Evolutionary conservation across 2,329 filamentous ascomycete species (phyloP), one percentile per base, ranked within the genome.

Genomic region (Neurospora sp.): DNA sequence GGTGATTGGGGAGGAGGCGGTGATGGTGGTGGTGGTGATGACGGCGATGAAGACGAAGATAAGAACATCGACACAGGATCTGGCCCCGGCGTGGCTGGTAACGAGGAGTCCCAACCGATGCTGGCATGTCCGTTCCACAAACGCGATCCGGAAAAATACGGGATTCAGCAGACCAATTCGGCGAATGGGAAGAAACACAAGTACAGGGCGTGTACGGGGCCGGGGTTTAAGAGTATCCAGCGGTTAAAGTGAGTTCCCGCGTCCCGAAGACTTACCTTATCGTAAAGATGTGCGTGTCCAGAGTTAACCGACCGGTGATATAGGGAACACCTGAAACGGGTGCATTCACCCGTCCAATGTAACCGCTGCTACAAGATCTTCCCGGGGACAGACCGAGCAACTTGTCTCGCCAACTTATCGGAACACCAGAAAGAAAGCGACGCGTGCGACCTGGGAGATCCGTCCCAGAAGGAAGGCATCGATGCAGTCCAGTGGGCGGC

Each of bases 81-180:
- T n/a, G 66, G 68, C 11, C 71, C 69, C n/a, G 41, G 52, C 28
- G 52, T 62, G 52, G 23, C 67, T 12, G 40, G 41, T 8, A 69
- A 69, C 12, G 66, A 65, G 2, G 67, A 69, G 12, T 62, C 66
- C 5, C 39, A 68, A 28, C 71, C 68, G 2, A 66, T 74, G 17
- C 69, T 77, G 3, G 76, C 76, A 0, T 77, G 76, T 41, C 76
- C 75, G 1, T 77, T 77, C 40, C 74, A 77, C 73, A 77, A 76
- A 52, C 52, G 68, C 3, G 73, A 77, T 19, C 75, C 75, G 3
- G 52, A 65, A n/a, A 75, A 74, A 62, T 77, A 77, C 66, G 73
- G 75, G 2, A 74, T 75, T 38, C 73, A 76, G 62, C 73, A 74
- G 57, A 70, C 67, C 15, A 72, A 71, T 2, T 66, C 69, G 6